Conservation (phyloP, 2,329 filamentous ascomycete genomes). For the Aspergillus viridinutans region DNA sequence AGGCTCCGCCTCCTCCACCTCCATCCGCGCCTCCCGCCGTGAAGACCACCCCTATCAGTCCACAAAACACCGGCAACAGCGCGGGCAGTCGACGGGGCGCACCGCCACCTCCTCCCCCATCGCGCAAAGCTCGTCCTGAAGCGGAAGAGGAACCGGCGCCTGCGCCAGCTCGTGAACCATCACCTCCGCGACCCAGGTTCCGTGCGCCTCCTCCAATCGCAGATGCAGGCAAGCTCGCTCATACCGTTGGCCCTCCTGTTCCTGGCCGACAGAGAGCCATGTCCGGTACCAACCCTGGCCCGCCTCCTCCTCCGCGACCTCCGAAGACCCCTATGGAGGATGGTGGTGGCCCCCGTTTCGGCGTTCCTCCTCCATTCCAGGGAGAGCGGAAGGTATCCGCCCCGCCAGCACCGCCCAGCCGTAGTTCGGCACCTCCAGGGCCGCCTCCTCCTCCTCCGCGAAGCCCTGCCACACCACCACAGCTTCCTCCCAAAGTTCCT, state of each 20-base stretch:
- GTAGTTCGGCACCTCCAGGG: slow-evolving; percentile 53
- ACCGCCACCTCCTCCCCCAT: slow-evolving; percentile 56
- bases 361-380: slow-evolving; percentile 74
- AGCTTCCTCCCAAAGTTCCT: slow-evolving; percentile 46
- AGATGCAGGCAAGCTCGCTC: slow-evolving; percentile 83
- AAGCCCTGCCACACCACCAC: slow-evolving; percentile 43
- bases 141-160: slow-evolving; percentile 54
- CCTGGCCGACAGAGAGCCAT: slow-evolving; percentile 48
- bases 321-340: slow-evolving; percentile 65
- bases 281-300: slow-evolving; percentile 52
- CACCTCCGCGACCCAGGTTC: slow-evolving; percentile 69
- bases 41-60: slow-evolving; percentile 49
- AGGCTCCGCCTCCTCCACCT: slow-evolving; percentile 60
- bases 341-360: slow-evolving; percentile 61
- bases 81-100: slow-evolving; percentile 52
- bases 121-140: slow-evolving; percentile 43
- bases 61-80: slow-evolving; percentile 58
- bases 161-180: slow-evolving; percentile 64
- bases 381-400: slow-evolving; percentile 59
- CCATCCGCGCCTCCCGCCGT: slow-evolving; percentile 47
- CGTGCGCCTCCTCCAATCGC: slow-evolving; percentile 81
- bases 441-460: slow-evolving; percentile 65
- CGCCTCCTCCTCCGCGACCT: slow-evolving; percentile 64
- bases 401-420: slow-evolving; percentile 70
- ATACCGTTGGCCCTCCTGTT: slow-evolving; percentile 46